These are phyloP conservation scores for Clathrospora elynae DNA, from an alignment of 2,329 filamentous ascomycete species.

Conservation along the genomic window DNA sequence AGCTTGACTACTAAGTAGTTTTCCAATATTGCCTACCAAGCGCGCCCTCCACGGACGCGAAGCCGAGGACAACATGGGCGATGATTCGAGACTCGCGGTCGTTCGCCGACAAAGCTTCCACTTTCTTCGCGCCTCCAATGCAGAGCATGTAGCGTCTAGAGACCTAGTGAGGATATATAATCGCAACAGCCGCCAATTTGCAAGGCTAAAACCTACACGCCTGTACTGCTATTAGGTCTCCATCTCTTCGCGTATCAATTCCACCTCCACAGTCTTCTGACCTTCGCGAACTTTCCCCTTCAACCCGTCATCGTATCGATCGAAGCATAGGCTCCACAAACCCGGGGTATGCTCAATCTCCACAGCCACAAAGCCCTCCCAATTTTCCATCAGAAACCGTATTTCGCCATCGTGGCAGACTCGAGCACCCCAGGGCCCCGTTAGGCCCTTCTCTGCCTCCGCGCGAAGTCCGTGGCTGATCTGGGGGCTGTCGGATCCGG, in stretches of 20 bases:
- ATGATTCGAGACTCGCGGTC: no score
- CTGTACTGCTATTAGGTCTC: conserved; percentile 8
- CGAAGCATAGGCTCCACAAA: conserved; percentile 59
- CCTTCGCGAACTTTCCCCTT: conserved; percentile 38
- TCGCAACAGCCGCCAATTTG: no score
- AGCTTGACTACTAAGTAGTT: no score
- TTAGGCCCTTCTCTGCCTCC: conserved; percentile 61
- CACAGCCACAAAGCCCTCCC: conserved; percentile 62
- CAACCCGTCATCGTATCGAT: conserved; percentile 52
- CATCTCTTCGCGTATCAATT: conserved; percentile 22
- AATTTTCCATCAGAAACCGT: conserved; percentile 58
- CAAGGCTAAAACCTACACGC: no score
- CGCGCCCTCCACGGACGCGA: no score
- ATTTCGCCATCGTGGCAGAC: conserved; percentile 71
- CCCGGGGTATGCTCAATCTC: conserved; percentile 53
- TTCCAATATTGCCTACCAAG: no score
- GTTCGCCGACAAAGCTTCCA: no score
- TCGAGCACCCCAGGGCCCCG: conserved; percentile 58
- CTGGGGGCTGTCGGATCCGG: conserved; percentile 52
- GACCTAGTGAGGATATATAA: no score
- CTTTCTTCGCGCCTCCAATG: no score
- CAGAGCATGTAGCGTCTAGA: no score
- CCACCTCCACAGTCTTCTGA: conserved; percentile 24
- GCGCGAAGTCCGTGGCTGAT: conserved; percentile 60
- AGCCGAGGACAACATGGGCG: no score